Evolutionary conservation across 495 filamentous ascomycete genomes (phyloP), one percentile per base, ranked within the genome.

Genomic region (Annulohypoxylon moriforme): DNA sequence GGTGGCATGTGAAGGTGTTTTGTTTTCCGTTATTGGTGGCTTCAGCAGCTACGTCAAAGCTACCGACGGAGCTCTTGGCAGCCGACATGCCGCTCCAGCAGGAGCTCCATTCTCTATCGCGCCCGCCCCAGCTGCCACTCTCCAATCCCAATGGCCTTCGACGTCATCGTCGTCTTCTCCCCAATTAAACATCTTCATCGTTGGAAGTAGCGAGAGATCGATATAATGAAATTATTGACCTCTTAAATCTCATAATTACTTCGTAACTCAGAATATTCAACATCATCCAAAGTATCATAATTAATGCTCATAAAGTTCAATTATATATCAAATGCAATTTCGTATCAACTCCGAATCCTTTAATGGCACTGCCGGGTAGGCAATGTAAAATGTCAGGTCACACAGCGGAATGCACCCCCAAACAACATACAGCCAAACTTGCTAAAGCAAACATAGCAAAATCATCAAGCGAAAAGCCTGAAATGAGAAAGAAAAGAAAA

Each of bases 1-100:
- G 9, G 50, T 34, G 50, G 50, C 64, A 68, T 72, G 64, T 72
- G 64, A 71, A 29, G 55, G 24, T 64, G 69, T 68, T 68, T 68
- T 34, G 60, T 36, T 63, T 72, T 63, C 16, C 6, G 49, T 67
- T 34, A 38, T 47, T 29, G 31, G 44, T 34, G 50, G 50, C 29
- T 55, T 55, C n/a, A 10, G 8, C 6, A 34, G 20, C 27, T 20
- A 71, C 47, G 47, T 55, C 16, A 47, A 53, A 44, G 59, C 24
- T 42, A 18, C n/a, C 36, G 22, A 49, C 64, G 64, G 64, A 60
- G 53, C 16, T 72, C 69, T 72, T 72, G 60, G 69, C 64, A 33
- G 47, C 69, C 64, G 60, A 68, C 42, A 18, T 16, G 36, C 64
- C 60, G 60, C 18, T 60, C 36, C 36, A n/a, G 8, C 38, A 25